phyloP scores from a whole-genome alignment of 1,284 basidiomycete genomes.

The Exobasidium rhododendri region DNA sequence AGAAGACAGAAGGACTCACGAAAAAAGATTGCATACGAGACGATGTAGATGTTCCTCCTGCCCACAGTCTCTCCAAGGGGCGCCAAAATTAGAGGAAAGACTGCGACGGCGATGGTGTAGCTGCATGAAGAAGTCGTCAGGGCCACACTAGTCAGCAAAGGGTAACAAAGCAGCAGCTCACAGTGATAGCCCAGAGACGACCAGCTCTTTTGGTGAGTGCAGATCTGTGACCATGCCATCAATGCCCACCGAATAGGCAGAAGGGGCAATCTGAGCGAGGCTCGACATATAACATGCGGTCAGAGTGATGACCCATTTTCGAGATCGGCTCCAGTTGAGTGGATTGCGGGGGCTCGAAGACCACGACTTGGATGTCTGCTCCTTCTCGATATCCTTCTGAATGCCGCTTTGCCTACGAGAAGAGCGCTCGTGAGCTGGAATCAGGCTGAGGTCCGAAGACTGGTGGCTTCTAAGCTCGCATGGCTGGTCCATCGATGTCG shows the following conservation, averaged over 20 bases:
- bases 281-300: constrained; percentile 13
- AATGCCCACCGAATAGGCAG: constrained; percentile 14
- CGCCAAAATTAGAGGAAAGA: constrained; percentile 64
- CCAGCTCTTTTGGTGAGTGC: constrained; percentile 4
- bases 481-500: too few relatives aligned
- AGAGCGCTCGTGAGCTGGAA: too few relatives aligned
- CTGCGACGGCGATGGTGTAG: constrained; percentile 64
- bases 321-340: constrained; percentile 2
- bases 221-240: constrained; percentile 12
- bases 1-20: too few relatives aligned
- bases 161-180: too few relatives aligned
- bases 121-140: too few relatives aligned
- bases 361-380: too few relatives aligned
- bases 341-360: too few relatives aligned
- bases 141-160: too few relatives aligned
- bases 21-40: constrained; percentile 61
- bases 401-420: too few relatives aligned
- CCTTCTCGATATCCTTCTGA: too few relatives aligned
- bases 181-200: constrained; percentile 10
- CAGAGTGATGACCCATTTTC: constrained; percentile 8
- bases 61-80: constrained; percentile 77
- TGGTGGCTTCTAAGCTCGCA: too few relatives aligned
- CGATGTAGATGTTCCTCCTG: constrained; percentile 67
- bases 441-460: too few relatives aligned
- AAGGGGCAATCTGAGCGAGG: constrained; percentile 5